Evolutionary conservation across 164 flowering plant genomes (phyloP).

Genomic region (Sextonia rubra): DNA sequence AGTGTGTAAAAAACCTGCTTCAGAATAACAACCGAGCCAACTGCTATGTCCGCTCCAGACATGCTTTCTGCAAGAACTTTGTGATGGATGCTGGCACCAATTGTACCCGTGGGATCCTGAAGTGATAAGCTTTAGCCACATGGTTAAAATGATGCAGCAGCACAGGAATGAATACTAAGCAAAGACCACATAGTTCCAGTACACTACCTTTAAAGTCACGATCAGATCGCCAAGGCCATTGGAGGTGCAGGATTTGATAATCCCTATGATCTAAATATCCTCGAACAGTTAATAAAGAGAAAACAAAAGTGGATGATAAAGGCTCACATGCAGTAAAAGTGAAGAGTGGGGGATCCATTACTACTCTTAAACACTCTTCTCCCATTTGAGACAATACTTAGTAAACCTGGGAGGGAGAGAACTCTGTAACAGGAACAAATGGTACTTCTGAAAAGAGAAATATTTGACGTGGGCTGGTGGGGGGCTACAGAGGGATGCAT

Average conservation of each 20-base stretch:
- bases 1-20: conserved; percentile 38
- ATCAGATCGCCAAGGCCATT: conserved; percentile 71
- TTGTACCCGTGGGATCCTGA: conserved; percentile 73
- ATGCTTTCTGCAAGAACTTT: conserved; percentile 46
- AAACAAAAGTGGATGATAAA: neutral
- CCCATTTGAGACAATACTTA: neutral
- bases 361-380: no score
- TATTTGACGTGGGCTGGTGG: neutral
- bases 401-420: neutral
- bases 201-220: conserved; percentile 64
- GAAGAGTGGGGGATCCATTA: no score
- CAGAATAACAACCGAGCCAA: conserved; percentile 65
- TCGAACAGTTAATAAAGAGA: neutral
- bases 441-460: neutral
- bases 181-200: neutral
- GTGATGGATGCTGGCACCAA: conserved; percentile 61
- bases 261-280: conserved; percentile 54
- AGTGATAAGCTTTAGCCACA: conserved; percentile 8
- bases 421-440: neutral
- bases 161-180: neutral
- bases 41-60: conserved; percentile 40
- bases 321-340: no score
- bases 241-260: conserved; percentile 54
- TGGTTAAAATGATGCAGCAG: neutral
- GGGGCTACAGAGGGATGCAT: neutral